Conservation (phyloP, 2,329 filamentous ascomycete genomes). For the Cyphellophora attinorum region DNA sequence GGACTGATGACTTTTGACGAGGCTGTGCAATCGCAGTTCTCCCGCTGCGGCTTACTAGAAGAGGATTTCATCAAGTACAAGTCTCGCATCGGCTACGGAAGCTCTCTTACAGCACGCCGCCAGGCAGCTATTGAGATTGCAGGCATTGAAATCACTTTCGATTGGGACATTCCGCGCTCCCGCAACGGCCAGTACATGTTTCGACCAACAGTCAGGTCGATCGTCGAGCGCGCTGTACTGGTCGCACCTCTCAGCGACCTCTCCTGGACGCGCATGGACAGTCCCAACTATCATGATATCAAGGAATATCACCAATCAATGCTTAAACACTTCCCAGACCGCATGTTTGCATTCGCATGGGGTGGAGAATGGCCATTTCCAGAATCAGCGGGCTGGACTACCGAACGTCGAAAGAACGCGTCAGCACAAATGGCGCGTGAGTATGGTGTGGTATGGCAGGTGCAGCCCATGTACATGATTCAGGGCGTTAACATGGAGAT, state of each 20-base stretch:
- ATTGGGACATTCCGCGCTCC: conserved; percentile 5
- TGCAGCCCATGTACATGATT: conserved; percentile 6
- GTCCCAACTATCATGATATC: conserved; percentile 3
- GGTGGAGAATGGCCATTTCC: conserved; percentile 4
- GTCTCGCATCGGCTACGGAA: conserved; percentile 2
- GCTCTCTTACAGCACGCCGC: background rate
- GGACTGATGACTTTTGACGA: conserved; percentile 5
- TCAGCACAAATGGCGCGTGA: conserved; percentile 2
- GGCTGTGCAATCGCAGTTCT: conserved; percentile 2
- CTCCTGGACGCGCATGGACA: conserved; percentile 8
- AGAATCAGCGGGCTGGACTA: conserved; percentile 5
- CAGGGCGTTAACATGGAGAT: too few relatives aligned
- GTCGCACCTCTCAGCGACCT: conserved; percentile 4
- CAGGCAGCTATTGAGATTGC: conserved; percentile 2
- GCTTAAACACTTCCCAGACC: conserved; percentile 3
- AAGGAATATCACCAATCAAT: conserved; percentile 3
- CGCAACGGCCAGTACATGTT: conserved; percentile 5
- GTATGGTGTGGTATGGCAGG: conserved; percentile 6
- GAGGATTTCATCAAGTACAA: background rate
- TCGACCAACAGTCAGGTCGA: conserved; percentile 3
- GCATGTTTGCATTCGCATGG: conserved; percentile 6
- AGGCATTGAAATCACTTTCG: conserved; percentile 5
- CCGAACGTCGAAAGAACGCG: conserved; percentile 5
- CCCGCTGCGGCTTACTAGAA: background rate
- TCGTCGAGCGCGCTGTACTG: conserved; percentile 5